These are phyloP conservation scores for Rugonectria rugulosa DNA, from an alignment of 2,329 filamentous ascomycete genomes.

Conservation along the genomic window DNA sequence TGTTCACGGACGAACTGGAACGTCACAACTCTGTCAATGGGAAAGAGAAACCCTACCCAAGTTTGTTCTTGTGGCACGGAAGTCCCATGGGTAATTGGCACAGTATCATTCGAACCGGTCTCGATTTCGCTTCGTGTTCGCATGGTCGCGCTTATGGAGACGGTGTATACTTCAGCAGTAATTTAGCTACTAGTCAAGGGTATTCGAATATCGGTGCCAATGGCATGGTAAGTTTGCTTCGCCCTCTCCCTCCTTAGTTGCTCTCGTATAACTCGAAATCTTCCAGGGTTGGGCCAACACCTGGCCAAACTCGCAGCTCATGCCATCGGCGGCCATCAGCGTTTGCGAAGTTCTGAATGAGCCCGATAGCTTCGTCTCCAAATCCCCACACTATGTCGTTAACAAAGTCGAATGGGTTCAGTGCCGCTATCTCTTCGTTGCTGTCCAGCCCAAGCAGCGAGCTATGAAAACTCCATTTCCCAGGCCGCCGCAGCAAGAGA, in stretches of 20 bases:
- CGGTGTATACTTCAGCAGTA: constrained; percentile 79
- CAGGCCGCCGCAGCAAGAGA: background rate
- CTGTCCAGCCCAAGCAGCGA: constrained; percentile 23
- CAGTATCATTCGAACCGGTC: constrained; percentile 82
- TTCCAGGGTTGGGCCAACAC: background rate
- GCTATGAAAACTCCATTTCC: constrained; percentile 21
- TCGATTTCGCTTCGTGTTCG: constrained; percentile 70
- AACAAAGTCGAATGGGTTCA: constrained; percentile 85
- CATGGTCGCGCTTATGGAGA: constrained; percentile 78
- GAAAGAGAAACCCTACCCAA: constrained; percentile 60
- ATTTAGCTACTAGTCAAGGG: constrained; percentile 21
- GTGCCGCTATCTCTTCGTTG: constrained; percentile 80
- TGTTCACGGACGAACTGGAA: constrained; percentile 71
- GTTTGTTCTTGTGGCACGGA: constrained; percentile 88
- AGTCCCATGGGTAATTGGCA: constrained; percentile 84
- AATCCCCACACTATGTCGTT: constrained; percentile 73
- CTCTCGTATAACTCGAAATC: too few relatives aligned
- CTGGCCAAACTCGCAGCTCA: constrained; percentile 75
- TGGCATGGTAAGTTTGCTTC: too few relatives aligned
- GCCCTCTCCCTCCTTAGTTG: too few relatives aligned
- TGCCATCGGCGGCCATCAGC: constrained; percentile 67
- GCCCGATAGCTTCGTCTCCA: constrained; percentile 65
- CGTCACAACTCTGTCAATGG: constrained; percentile 42
- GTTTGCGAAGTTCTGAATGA: constrained; percentile 87
- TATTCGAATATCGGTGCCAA: constrained; percentile 15